These are phyloP conservation scores for Microbotryomycetes sp. DNA, from an alignment of 1,284 basidiomycete species.

Conservation along the genomic window DNA sequence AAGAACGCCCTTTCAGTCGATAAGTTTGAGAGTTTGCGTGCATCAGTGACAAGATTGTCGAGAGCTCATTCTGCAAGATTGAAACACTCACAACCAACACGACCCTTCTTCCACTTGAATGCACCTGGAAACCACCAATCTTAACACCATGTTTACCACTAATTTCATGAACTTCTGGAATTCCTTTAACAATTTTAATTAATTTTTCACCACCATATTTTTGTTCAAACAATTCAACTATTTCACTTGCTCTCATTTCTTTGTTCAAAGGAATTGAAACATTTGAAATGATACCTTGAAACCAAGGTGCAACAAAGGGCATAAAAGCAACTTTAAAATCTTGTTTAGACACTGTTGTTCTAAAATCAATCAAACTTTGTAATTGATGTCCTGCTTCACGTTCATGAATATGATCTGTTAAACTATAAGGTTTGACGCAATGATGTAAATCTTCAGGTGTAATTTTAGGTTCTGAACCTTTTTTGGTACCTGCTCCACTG, in stretches of 20 bases:
- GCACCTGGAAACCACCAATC: slow-evolving; percentile 90
- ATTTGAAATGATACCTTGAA: slow-evolving; percentile 88
- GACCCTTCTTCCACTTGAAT: slow-evolving; percentile 76
- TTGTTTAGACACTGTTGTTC: slow-evolving; percentile 18
- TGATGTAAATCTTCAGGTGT: slow-evolving; percentile 64
- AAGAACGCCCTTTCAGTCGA: slow-evolving; percentile 61
- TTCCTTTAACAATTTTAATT: slow-evolving; percentile 58
- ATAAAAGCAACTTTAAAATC: slow-evolving; percentile 72
- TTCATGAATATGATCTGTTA: slow-evolving; percentile 98
- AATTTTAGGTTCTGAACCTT: slow-evolving; percentile 71
- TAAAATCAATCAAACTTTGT: slow-evolving; percentile 49
- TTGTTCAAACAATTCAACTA: slow-evolving; percentile 68
- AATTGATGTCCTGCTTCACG: slow-evolving; percentile 85
- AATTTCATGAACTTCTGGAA: slow-evolving; percentile 72
- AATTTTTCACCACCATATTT: slow-evolving; percentile 72
- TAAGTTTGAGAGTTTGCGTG: not conserved
- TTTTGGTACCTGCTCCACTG: slow-evolving; percentile 86
- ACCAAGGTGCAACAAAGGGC: slow-evolving; percentile 87
- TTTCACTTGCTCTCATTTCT: slow-evolving; percentile 60
- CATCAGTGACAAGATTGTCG: not conserved
- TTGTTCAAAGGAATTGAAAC: slow-evolving; percentile 70
- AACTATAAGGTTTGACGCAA: slow-evolving; percentile 72
- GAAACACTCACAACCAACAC: slow-evolving; percentile 74
- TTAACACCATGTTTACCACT: slow-evolving; percentile 79
- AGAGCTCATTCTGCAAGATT: not conserved